Conservation (phyloP, 164 flowering plant genomes). For the Stephania japonica region DNA sequence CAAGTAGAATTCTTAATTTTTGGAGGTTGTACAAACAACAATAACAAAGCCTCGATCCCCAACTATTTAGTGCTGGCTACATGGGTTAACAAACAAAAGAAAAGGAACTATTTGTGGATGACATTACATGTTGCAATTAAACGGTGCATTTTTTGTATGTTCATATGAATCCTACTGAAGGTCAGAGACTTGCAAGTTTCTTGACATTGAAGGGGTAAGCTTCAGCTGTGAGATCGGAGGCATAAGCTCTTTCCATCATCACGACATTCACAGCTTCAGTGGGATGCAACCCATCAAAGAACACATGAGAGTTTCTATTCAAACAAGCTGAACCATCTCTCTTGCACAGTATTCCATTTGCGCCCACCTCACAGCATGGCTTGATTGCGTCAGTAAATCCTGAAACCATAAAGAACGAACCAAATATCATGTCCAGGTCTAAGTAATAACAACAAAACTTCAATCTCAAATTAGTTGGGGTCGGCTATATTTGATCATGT, state of each 20-base stretch:
- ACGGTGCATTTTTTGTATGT: no score
- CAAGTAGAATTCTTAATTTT: no score
- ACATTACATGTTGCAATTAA: no score
- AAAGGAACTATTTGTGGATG: no score
- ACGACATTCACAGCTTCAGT: constrained; percentile 50
- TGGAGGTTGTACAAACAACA: no score
- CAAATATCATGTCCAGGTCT: not conserved
- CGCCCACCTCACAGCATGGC: constrained; percentile 54
- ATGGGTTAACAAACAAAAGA: no score
- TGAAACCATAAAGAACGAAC: constrained; percentile 9
- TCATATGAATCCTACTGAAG: not conserved
- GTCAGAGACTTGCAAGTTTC: constrained; percentile 19
- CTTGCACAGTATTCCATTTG: constrained; percentile 42
- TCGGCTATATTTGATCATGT: no score
- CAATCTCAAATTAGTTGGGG: no score
- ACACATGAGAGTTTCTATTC: constrained; percentile 34
- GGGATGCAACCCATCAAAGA: constrained; percentile 66
- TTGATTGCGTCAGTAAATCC: constrained; percentile 40
- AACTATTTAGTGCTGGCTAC: no score
- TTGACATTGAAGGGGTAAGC: constrained; percentile 53
- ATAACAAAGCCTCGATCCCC: no score
- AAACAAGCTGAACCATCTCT: constrained; percentile 35
- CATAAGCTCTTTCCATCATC: constrained; percentile 45
- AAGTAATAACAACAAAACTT: no score
- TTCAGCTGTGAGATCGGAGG: constrained; percentile 26